Base-by-base conservation (phyloP, 1,284 basidiomycete species). In the Filobasidium uniguttulatum region DNA sequence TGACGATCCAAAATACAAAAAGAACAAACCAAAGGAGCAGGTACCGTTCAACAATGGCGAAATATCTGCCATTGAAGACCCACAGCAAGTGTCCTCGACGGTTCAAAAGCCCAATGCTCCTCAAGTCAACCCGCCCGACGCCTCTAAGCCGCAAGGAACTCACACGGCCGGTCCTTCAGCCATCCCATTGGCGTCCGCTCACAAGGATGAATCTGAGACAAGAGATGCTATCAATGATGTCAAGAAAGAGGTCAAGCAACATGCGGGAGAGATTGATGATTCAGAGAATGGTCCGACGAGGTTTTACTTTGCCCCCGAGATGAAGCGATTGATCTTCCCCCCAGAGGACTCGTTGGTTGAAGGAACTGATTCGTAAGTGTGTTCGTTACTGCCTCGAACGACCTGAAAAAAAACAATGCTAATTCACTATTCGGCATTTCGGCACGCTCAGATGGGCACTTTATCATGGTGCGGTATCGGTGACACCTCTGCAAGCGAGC, bases 271-370 rank as follows among this genome's bases (percentile, higher is more conserved):
- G 34, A 60, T 30, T n/a, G 46, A 58, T 25, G 38, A 57, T 47
- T 58, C 60, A 30, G 62, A 68, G 31, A 61, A 69, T 25, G 66
- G 66, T 40, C 61, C 66, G 51, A 72, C 91, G 46, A 68, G 75
- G 28, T 94, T 93, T 73, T 79, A 78, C 62, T 94, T 87, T 63
- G 73, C 78, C 22, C 89, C 90, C 14, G 80, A 85, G 46, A 79
- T 91, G 71, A 70, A 70, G 12, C 72, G 72, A 7, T 70, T 93
- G 19, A 74, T 93, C 48, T 75, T 74, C 41, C 84, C 85, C 1
- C 64, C 73, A 17, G 55, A 72, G 22, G 72, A 75, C 1, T 66
- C 67, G 8, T 63, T 90, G 19, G 83, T 85, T 0, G 71, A 77
- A 34, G 86, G 84, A 2, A 80, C 82, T 8, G 89, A 93, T 67